Base-by-base conservation (phyloP, 148 eudicot species). In the Vaccinium corymbosum region DNA sequence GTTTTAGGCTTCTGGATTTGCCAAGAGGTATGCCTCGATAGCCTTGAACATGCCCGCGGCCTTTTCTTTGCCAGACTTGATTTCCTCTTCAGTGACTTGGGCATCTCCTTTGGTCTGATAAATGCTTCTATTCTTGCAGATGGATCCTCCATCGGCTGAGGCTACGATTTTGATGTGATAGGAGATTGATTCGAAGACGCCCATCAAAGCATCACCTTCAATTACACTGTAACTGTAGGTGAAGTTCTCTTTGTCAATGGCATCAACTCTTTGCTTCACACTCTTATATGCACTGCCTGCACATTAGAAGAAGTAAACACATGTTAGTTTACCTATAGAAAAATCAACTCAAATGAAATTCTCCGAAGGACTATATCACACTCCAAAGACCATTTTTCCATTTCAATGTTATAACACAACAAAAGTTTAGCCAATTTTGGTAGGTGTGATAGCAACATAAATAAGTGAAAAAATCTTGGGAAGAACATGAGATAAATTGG, bases 21-120 rank as follows among this genome's bases (percentile, higher is more conserved):
- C 83, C 55, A 68, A 3, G 86, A 84, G 86, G 29, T 84, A 79
- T 55, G 86, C 86, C 51, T 84, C 86, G 16, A 84, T 22, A 10
- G 86, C 86, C 79, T 79, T 84, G 78, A 84, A 84, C 42, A 84
- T 35, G 38, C 4, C 46, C 1, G 78, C 20, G 56, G 78, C 61
- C 52, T 84, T 78, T 17, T 84, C 86, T 66, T 84, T 56, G 70
- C 82, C 86, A 15, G 61, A 0, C 83, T 84, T 84, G 14, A 84
- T 70, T 0, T 84, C 32, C 64, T 84, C 86, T 9, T 84, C 82
- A 0, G 70, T 46, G 79, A 84, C 61, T 27, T 51, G 55, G 10
- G 79, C 83, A 22, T 71, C 86, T 10, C 79, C 86, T 29, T 70
- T 79, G 57, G 79, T 42, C 29, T 84, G 32, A 25, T 35, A 84